These are phyloP conservation scores for Ampelomyces quisqualis DNA, from an alignment of 2,329 filamentous ascomycete species.

Conservation along the genomic window DNA sequence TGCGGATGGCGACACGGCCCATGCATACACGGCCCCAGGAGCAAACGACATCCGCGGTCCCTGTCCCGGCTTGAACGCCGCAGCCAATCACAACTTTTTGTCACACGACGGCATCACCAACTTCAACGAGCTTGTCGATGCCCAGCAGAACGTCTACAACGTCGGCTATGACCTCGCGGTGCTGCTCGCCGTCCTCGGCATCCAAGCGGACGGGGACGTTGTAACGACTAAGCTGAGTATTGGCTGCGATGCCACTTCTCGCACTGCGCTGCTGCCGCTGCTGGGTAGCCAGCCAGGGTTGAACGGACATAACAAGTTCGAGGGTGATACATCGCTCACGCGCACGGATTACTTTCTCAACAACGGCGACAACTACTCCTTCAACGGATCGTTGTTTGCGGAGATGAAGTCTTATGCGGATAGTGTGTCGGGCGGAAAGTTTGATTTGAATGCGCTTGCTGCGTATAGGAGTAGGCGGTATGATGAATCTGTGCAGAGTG, in stretches of 20 bases:
- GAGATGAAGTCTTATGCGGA: constrained; percentile 41
- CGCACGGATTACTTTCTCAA: constrained; percentile 46
- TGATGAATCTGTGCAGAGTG: constrained; percentile 34
- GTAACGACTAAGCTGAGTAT: constrained; percentile 48
- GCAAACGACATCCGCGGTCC: constrained; percentile 32
- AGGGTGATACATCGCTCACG: constrained; percentile 45
- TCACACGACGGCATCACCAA: constrained; percentile 48
- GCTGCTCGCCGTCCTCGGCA: constrained; percentile 44
- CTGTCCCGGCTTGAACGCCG: constrained; percentile 48
- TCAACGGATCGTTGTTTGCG: constrained; percentile 47
- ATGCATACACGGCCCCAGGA: constrained; percentile 19
- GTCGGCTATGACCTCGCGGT: constrained; percentile 47
- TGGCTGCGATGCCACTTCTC: constrained; percentile 49
- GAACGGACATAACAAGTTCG: constrained; percentile 50
- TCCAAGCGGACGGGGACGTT: constrained; percentile 46
- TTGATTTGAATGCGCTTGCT: constrained; percentile 43
- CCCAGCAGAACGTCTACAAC: constrained; percentile 51
- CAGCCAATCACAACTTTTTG: constrained; percentile 47
- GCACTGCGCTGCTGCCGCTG: constrained; percentile 38
- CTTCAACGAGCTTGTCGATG: constrained; percentile 49
- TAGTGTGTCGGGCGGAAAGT: constrained; percentile 33
- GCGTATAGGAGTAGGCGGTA: constrained; percentile 46
- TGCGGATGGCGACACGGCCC: constrained; percentile 43
- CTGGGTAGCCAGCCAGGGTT: constrained; percentile 46
- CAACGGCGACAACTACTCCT: constrained; percentile 42